Base-by-base conservation (phyloP, 805 yeast species). In the Candida oleophila region DNA sequence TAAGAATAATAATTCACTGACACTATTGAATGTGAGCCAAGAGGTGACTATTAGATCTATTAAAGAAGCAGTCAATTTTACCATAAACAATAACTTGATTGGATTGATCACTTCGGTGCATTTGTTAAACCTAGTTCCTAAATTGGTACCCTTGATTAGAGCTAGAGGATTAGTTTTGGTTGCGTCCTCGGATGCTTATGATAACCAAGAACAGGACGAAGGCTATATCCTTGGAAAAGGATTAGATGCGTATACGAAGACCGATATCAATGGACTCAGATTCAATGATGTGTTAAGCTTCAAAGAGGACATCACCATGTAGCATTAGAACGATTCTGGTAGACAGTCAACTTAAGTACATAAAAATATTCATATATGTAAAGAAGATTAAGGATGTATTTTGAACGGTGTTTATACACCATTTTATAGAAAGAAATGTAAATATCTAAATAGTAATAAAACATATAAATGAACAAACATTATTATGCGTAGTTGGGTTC, bases 141-240 rank as follows among this genome's bases (percentile, higher is more conserved):
- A 85, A 44, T 66, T 91, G 36, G 78, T 86, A 4, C 86, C 85
- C 33, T 77, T 87, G 22, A 85, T 92, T 14, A 74, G 96, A 49
- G 82, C 87, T 1, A 76, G 85, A 46, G 98, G 98, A 0, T 73
- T 92, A 52, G 82, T 92, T 43, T 69, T 92, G 41, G 92, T 91
- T n/a, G 92, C 89, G 2, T 71, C 83, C 0, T 72, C 74, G 44
- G 78, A 73, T 44, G 46, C 46, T 22, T 63, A 60, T 22, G 64
- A 62, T 19, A 57, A 52, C 8, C 45, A 45, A 18, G 65, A 62
- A 21, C 52, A 52, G 15, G 63, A 56, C 40, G 62, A 55, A 20
- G 40, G 45, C 3, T 22, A 42, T 42, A 45, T 52, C 20, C 49
- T 64, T 3, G 57, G 54, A 42, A 59, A 57, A 37, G 74, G 69